A percentile compares a stretch with the other conserved stretches of the same genome.
These are phyloP conservation scores for Fusarium sarcochroum DNA, from an alignment of 2,329 filamentous ascomycete species.

Conservation along the genomic window DNA sequence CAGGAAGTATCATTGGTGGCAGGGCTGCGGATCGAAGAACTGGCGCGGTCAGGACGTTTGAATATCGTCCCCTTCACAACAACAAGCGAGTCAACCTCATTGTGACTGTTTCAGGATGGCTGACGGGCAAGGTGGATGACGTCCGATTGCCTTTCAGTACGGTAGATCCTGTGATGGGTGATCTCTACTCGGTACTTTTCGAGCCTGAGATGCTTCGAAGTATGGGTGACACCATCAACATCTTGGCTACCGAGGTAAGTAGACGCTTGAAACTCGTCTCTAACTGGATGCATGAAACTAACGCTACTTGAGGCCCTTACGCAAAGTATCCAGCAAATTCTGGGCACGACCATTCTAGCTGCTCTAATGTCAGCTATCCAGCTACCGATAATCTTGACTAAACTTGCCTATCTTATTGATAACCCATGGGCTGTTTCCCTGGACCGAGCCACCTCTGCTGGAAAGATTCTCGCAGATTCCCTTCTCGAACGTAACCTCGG, in stretches of 20 bases:
- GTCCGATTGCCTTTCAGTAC: conserved; percentile 96
- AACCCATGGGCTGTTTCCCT: conserved; percentile 99
- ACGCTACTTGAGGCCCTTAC: conserved; percentile 79
- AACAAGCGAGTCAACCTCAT: conserved; percentile 98
- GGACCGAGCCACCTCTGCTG: conserved; percentile 88
- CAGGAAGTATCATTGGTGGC: conserved; percentile 87
- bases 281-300: background rate
- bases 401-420: conserved; percentile 95
- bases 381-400: conserved; percentile 91
- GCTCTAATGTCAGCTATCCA: conserved; percentile 93
- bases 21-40: conserved; percentile 89
- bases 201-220: conserved; percentile 98
- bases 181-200: conserved; percentile 97
- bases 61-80: conserved; percentile 96
- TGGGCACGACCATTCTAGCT: conserved; percentile 90
- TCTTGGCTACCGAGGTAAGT: conserved; percentile 93
- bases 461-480: conserved; percentile 93
- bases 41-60: conserved; percentile 94
- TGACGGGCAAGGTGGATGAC: conserved; percentile 98
- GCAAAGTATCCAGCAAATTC: conserved; percentile 93
- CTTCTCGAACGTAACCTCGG: conserved; percentile 92
- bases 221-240: conserved; percentile 99
- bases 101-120: conserved; percentile 96
- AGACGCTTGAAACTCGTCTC: background rate
- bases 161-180: conserved; percentile 96